Evolutionary conservation across 2,329 filamentous ascomycete genomes (phyloP).

Genomic region (Monilinia vaccinii-corymbosi): DNA sequence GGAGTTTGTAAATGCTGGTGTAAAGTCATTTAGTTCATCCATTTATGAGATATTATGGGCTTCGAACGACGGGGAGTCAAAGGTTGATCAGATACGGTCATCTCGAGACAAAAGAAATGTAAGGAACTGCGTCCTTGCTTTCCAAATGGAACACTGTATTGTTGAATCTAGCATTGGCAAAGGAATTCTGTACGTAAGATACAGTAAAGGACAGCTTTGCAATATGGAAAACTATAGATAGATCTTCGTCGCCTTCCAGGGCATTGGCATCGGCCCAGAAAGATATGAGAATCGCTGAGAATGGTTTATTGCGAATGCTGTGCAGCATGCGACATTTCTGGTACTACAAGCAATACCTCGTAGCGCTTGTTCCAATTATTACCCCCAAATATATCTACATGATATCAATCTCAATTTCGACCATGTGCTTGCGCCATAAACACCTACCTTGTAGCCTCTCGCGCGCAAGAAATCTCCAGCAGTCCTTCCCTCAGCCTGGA

Average conservation of each 20-base stretch:
- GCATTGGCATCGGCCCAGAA: no score
- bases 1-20: neutral
- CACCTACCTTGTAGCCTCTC: neutral
- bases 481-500: neutral
- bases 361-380: neutral
- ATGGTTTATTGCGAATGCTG: neutral
- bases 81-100: neutral
- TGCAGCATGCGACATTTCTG: neutral
- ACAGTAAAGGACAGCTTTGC: neutral
- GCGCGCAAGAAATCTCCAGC: neutral
- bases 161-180: neutral
- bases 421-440: neutral
- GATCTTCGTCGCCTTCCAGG: neutral
- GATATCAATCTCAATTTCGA: neutral
- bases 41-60: neutral
- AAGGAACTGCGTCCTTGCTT: neutral
- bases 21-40: neutral
- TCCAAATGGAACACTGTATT: neutral
- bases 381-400: neutral
- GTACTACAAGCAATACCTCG: neutral
- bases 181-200: no score
- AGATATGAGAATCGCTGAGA: neutral
- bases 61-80: neutral
- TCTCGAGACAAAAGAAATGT: neutral
- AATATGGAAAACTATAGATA: neutral